Evolutionary conservation across 2,329 filamentous ascomycete genomes (phyloP), one percentile per base, ranked within the genome.

Genomic region (Aspergillus tanneri): DNA sequence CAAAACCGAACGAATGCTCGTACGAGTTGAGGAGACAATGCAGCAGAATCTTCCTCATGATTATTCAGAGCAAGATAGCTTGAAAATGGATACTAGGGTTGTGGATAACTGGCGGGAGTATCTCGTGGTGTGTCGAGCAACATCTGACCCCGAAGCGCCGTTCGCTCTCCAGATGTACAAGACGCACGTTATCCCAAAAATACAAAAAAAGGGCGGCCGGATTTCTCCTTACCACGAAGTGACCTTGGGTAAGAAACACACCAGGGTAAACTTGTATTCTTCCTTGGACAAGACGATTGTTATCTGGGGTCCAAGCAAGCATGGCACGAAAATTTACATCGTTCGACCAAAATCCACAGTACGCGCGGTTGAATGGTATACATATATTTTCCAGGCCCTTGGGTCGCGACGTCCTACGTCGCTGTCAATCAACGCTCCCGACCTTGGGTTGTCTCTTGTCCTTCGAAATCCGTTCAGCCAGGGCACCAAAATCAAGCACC

Each of bases 1-100:
- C 48, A 85, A 85, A 64, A 83, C 84, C 66, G 83, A 86, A 60
- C 81, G 79, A 50, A 87, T 87, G 84, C 76, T 87, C 18, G 78
- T 86, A 16, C 76, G 81, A 18, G 75, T 85, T 19, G 84, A 85
- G 56, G 72, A 73, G 32, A 76, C 72, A 5, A 59, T 72, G 32
- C 74, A 77, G 53, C 71, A 69, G n/a, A 57, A 77, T 3, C 67
- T 84, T 7, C 77, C 81, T 1, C 74, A 78, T 5, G 81, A 85
- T 48, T 86, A 81, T 54, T 79, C 82, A 45, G 84, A 87, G 61
- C 85, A 84, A 54, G 76, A 78, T 37, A 84, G 79, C 52, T 71
- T 81, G 50, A 77, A 78, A 52, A 76, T 82, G 38, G 79, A 83
- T 52, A 81, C 81, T 7, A 74, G 77, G 44, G 74, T 76, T 9